These are phyloP conservation scores for Syzygium jambos DNA, from an alignment of 345 rosid species.

Conservation along the genomic window DNA sequence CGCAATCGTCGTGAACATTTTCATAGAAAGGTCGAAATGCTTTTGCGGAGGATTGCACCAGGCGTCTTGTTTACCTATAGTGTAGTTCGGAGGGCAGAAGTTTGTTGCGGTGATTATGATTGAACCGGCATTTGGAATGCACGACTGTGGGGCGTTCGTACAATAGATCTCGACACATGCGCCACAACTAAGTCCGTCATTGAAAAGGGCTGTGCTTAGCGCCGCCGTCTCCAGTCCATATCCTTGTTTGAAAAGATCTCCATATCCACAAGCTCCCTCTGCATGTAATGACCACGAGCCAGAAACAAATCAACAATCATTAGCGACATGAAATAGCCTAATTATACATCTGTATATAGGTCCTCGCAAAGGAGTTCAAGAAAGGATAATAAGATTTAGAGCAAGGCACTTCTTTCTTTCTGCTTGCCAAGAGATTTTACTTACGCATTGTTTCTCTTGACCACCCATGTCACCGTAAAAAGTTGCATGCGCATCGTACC, in stretches of 20 bases:
- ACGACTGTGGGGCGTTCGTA: not conserved
- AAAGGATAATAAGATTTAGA: not conserved
- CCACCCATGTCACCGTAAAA: conserved; percentile 5
- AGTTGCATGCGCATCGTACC: conserved; percentile 8
- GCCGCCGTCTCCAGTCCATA: not conserved
- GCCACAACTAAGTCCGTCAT: not conserved
- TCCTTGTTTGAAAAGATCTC: not conserved
- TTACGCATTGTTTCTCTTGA: conserved; percentile 7
- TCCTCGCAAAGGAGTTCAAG: not conserved
- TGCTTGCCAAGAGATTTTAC: not conserved
- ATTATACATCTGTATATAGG: not conserved
- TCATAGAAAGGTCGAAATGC: not conserved
- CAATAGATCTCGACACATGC: not conserved
- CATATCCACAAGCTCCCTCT: conserved; percentile 1
- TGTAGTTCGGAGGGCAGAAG: not conserved
- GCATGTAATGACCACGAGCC: not conserved
- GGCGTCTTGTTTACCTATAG: not conserved
- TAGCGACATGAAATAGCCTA: not conserved
- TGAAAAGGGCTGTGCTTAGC: not conserved
- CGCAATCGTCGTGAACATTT: not conserved
- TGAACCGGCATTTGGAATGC: not conserved
- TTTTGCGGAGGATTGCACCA: not conserved
- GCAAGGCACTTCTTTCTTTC: not conserved
- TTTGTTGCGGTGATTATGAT: not conserved
- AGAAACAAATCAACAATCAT: not conserved